A percentile compares a stretch with the other conserved stretches of the same genome.
Conservation (phyloP, 1,284 basidiomycete species). For the Austropuccinia psidii region DNA sequence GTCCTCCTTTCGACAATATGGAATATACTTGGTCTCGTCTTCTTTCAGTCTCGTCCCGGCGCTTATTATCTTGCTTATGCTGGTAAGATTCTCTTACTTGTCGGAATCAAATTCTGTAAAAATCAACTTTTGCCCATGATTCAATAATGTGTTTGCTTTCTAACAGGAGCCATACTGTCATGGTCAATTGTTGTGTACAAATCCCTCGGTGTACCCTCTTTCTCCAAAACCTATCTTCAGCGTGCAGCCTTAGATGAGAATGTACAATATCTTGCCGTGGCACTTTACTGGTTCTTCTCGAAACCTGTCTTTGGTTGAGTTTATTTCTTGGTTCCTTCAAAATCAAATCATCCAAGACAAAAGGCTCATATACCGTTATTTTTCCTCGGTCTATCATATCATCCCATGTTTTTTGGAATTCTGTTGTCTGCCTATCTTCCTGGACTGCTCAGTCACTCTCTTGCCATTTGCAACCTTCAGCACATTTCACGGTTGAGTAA, state of each 20-base stretch:
- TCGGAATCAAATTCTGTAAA: not conserved
- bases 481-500: conserved; percentile 45
- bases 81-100: not conserved
- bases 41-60: conserved; percentile 40
- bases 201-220: conserved; percentile 42
- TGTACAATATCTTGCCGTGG: conserved; percentile 47
- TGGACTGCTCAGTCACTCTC: conserved; percentile 42
- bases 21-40: conserved; percentile 42
- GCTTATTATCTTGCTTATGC: conserved; percentile 26
- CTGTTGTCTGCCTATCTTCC: not conserved
- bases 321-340: not conserved
- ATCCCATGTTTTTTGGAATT: not conserved
- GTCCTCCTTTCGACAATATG: conserved; percentile 46
- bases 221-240: conserved; percentile 46
- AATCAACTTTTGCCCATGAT: not conserved
- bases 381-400: not conserved
- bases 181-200: conserved; percentile 49
- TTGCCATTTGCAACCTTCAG: conserved; percentile 47
- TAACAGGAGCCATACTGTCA: conserved; percentile 46
- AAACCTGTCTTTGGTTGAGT: conserved; percentile 46
- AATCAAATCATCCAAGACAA: not conserved
- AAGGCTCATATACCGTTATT: not conserved
- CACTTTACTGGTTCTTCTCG: conserved; percentile 48
- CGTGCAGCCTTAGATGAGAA: conserved; percentile 48
- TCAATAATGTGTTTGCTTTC: not conserved